Percentiles rank a stretch among this genome's conserved stretches.
These are phyloP conservation scores for Zopfochytrium polystomum DNA, from an alignment of 371 early-diverging fungal species.

Conservation along the genomic window DNA sequence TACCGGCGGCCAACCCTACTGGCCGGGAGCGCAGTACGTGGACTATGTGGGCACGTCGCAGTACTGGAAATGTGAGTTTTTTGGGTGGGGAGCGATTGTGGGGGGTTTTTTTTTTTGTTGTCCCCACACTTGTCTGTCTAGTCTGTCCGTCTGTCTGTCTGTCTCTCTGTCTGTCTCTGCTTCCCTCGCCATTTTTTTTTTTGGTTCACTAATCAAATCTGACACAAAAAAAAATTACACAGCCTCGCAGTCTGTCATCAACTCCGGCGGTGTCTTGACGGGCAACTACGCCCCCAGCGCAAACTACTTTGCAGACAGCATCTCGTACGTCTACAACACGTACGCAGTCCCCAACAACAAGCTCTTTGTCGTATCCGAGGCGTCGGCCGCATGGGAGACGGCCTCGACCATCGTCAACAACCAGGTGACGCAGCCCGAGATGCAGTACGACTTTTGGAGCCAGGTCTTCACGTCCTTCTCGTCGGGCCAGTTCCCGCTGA, in stretches of 20 bases:
- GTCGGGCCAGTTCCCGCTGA: conserved; percentile 10
- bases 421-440: neutral
- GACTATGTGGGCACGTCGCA: no score
- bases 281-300: neutral
- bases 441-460: conserved; percentile 15
- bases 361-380: conserved; percentile 17
- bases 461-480: conserved; percentile 14
- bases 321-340: conserved; percentile 15
- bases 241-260: conserved; percentile 7
- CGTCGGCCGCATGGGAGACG: neutral
- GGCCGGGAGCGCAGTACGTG: conserved; percentile 47
- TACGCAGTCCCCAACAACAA: conserved; percentile 16
- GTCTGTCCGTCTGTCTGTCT: no score
- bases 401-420: neutral
- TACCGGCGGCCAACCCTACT: conserved; percentile 3
- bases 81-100: no score
- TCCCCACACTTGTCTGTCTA: no score
- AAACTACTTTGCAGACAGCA: neutral
- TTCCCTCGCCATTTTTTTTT: no score
- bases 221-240: neutral
- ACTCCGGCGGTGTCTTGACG: neutral
- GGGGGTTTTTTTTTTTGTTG: no score
- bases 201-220: no score
- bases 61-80: conserved; percentile 31
- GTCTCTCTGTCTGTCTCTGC: neutral